A percentile compares a stretch with the other conserved stretches of the same genome.
These are phyloP conservation scores for Aquilaria yunnanensis DNA, from an alignment of 345 rosid genomes.

Conservation along the genomic window DNA sequence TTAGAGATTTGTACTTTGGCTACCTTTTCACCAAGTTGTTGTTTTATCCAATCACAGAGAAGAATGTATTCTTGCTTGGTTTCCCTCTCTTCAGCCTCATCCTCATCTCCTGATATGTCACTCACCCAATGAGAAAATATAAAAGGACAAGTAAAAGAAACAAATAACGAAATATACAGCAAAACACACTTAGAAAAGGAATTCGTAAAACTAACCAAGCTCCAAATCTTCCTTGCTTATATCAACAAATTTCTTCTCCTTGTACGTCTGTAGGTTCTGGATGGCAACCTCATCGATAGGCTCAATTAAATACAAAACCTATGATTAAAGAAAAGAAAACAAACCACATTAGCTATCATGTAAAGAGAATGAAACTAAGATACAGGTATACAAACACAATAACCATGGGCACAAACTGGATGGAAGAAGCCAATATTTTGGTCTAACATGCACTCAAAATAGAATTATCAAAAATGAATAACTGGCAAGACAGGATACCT, in stretches of 20 bases:
- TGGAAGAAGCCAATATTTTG: background rate
- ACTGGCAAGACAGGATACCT: no score
- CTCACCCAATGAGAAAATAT: constrained; percentile 2
- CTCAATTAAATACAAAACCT: constrained; percentile 90
- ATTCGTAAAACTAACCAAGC: constrained; percentile 48
- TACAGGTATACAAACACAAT: background rate
- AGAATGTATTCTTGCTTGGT: constrained; percentile 67
- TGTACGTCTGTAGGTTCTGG: constrained; percentile 92
- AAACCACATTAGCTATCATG: constrained; percentile 13
- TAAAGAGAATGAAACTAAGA: background rate
- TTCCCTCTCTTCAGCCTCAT: constrained; percentile 90
- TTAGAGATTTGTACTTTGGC: constrained; percentile 96
- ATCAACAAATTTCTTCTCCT: constrained; percentile 96
- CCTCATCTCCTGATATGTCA: constrained; percentile 67
- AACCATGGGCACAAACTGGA: background rate
- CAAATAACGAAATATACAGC: background rate
- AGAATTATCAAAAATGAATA: background rate
- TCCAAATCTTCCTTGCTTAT: constrained; percentile 98
- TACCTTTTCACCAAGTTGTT: constrained; percentile 92
- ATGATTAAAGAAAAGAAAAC: constrained; percentile 11
- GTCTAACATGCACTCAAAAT: background rate
- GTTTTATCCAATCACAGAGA: constrained; percentile 95
- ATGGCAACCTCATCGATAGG: constrained; percentile 98
- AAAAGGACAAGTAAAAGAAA: background rate
- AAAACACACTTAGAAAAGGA: background rate